Percentiles rank a stretch among this genome's conserved stretches.
These are phyloP conservation scores for Hylodesmum podocarpum DNA, from an alignment of 306 rosid species.

Conservation along the genomic window DNA sequence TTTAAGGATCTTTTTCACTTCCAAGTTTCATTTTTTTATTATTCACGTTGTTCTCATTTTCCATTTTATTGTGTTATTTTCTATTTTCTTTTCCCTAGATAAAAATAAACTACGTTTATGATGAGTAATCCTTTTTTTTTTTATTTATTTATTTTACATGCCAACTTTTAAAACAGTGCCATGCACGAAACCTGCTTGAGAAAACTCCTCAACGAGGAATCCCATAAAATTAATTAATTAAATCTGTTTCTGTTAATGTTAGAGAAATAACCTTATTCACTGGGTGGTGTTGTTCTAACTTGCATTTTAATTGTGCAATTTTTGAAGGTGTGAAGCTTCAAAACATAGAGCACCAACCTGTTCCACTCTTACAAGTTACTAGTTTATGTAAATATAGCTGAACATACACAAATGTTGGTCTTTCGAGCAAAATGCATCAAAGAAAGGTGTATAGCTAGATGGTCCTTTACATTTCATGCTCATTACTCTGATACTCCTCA, in stretches of 20 bases:
- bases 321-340: constrained; percentile 27
- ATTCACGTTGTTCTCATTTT: too few relatives aligned
- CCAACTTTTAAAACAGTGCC: too few relatives aligned
- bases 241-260: not conserved
- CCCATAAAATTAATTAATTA: not conserved
- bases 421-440: constrained; percentile 41
- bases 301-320: not conserved
- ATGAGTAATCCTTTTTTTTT: too few relatives aligned
- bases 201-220: not conserved
- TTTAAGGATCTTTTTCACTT: too few relatives aligned
- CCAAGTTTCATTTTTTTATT: too few relatives aligned
- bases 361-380: constrained; percentile 11
- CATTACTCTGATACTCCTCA: constrained; percentile 51
- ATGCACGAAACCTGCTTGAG: not conserved
- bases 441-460: constrained; percentile 43
- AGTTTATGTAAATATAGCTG: constrained; percentile 21
- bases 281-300: not conserved
- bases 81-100: too few relatives aligned
- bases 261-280: not conserved
- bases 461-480: constrained; percentile 42
- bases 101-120: too few relatives aligned
- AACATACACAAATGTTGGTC: constrained; percentile 45
- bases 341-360: constrained; percentile 7
- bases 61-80: too few relatives aligned
- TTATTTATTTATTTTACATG: too few relatives aligned